Percentiles rank a stretch among this genome's conserved stretches.
These are phyloP conservation scores for Daldinia sp. DNA, from an alignment of 2,329 filamentous ascomycete species.

Conservation along the genomic window DNA sequence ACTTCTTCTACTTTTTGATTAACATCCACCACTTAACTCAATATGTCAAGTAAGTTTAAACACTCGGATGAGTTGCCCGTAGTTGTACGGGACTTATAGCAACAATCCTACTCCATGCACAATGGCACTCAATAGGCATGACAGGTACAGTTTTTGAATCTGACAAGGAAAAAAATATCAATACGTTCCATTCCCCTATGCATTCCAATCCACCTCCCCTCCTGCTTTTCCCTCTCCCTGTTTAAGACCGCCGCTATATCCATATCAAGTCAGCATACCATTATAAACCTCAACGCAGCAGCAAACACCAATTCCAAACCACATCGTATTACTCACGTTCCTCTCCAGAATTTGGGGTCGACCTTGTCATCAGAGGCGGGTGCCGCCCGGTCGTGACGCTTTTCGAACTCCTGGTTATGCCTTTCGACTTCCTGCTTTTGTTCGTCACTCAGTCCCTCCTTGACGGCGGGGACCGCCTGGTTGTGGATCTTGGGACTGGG, in stretches of 20 bases:
- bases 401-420: conserved; percentile 66
- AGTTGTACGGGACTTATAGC: too few relatives aligned
- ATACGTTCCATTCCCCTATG: conserved; percentile 18
- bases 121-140: too few relatives aligned
- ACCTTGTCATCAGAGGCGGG: conserved; percentile 59
- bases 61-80: too few relatives aligned
- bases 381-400: conserved; percentile 58
- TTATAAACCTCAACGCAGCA: background rate
- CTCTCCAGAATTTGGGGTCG: conserved; percentile 63
- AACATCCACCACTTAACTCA: too few relatives aligned
- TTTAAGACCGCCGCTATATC: conserved; percentile 29
- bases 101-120: too few relatives aligned
- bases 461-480: conserved; percentile 52
- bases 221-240: conserved; percentile 28
- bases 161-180: background rate
- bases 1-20: too few relatives aligned
- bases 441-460: conserved; percentile 54
- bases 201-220: conserved; percentile 41
- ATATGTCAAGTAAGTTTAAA: too few relatives aligned
- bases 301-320: background rate
- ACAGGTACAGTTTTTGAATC: too few relatives aligned
- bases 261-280: conserved; percentile 23
- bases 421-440: conserved; percentile 64
- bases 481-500: conserved; percentile 62
- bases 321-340: conserved; percentile 47